Evolutionary conservation across 805 yeast genomes (phyloP), one percentile per base, ranked within the genome.

Genomic region (Metschnikowia sp.): DNA sequence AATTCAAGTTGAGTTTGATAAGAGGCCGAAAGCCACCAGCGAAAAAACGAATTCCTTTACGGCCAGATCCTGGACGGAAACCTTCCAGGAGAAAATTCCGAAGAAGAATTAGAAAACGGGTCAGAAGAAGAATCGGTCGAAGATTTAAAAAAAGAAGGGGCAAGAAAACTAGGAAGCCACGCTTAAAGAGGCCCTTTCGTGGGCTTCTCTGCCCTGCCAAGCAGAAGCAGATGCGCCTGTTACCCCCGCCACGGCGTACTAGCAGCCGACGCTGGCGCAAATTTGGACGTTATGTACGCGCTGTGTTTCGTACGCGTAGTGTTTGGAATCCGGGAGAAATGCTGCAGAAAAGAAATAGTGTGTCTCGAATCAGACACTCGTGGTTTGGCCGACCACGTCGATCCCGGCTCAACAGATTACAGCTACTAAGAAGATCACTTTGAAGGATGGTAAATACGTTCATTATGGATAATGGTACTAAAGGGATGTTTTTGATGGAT

Each of bases 231-330:
- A 50, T 52, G 54, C 37, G 55, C 30, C 55, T 52, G 55, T 41
- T 53, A 31, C 59, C 57, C 10, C 59, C 59, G 8, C 59, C 59
- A 11, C 45, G 56, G 9, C 37, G 49, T 4, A 55, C 57, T 7
- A 34, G 41, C 9, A 26, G 45, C 11, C 46, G 58, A 10, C 48
- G 48, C 29, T 54, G 53, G 57, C 46, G 40, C 11, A 47, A 48
- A 3, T 39, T 55, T 32, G 33, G 29, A 13, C 43, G 57, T 12
- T 48, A 32, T 29, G n/a, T 49, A 29, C 32, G 43, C 10, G 33
- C 40, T 9, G 30, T 18, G 29, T 28, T 48, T 36, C 22, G 35
- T 19, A 4, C 35, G 28, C 19, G 28, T 10, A 36, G 22, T 9
- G 9, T 9, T 8, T 32, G 42, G 35, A 29, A 29, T 2, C 32